Evolutionary conservation across 805 yeast genomes (phyloP).

Genomic region (Maudiozyma turicensis): DNA sequence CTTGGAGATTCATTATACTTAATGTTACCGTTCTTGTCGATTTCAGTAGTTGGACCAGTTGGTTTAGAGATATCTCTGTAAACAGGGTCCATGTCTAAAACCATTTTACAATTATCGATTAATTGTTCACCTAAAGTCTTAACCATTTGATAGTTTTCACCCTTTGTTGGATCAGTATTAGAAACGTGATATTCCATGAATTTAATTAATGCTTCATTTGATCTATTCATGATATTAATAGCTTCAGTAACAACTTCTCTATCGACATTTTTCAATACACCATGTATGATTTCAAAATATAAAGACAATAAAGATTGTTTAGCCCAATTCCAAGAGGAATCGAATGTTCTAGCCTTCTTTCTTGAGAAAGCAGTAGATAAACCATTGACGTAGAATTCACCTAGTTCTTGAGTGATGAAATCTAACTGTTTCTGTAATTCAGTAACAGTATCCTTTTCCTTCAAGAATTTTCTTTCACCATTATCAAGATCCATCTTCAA

Average conservation of each 20-base stretch:
- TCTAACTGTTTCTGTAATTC: slow-evolving; percentile 85
- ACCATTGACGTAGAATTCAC: slow-evolving; percentile 90
- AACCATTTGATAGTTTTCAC: slow-evolving; percentile 88
- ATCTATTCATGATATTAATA: slow-evolving; percentile 94
- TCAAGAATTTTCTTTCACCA: slow-evolving; percentile 77
- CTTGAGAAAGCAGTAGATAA: slow-evolving; percentile 83
- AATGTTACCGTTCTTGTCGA: slow-evolving; percentile 82
- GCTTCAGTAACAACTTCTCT: slow-evolving; percentile 95
- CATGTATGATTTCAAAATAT: slow-evolving; percentile 94
- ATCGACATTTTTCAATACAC: slow-evolving; percentile 81
- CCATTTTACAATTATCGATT: slow-evolving; percentile 91
- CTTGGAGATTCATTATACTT: slow-evolving; percentile 77
- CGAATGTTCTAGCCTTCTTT: slow-evolving; percentile 90
- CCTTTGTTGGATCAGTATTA: slow-evolving; percentile 63
- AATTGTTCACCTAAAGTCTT: slow-evolving; percentile 85
- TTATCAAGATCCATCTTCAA: slow-evolving; percentile 83
- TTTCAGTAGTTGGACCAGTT: slow-evolving; percentile 86
- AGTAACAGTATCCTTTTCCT: slow-evolving; percentile 70
- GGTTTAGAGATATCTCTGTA: slow-evolving; percentile 92
- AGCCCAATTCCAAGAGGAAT: slow-evolving; percentile 99
- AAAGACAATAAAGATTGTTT: slow-evolving; percentile 90
- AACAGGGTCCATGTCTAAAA: slow-evolving; percentile 70
- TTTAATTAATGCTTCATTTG: slow-evolving; percentile 85
- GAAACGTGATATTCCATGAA: slow-evolving; percentile 81
- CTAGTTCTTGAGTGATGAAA: slow-evolving; percentile 60